Evolutionary conservation across 192 early-diverging fungal genomes (phyloP), one percentile per base, ranked within the genome.

Genomic region (Fimicolochytrium jonesii): DNA sequence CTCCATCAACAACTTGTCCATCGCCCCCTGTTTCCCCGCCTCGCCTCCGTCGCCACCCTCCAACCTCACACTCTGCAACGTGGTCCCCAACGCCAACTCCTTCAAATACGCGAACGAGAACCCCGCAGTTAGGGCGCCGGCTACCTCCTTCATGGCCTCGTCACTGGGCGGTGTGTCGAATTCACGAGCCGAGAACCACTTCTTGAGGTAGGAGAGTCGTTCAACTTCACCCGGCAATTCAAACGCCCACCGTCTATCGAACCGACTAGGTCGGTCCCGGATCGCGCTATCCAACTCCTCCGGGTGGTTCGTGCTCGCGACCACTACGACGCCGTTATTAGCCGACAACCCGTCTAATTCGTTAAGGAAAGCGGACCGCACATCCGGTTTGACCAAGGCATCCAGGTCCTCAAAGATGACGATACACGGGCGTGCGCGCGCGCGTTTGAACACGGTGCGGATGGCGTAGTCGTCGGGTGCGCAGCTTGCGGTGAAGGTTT

Each of bases 251-350:
- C 3, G 2, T 15, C 48, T 17, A 28, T 50, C 48, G 29, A 50
- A 50, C 13, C 48, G 29, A 28, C 48, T 50, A 15, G 48, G 48
- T 17, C 48, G 48, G 29, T 50, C 48, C 23, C 48, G 48, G 48
- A 50, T 50, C 15, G 48, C 48, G 6, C 4, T 3, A 26, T 50
- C 48, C 23, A 50, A 28, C 48, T 23, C n/a, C 3, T 50, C 23
- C 4, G 48, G 48, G 48, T 50, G 48, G 29, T 50, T 50, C 23
- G 48, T 50, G 6, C 23, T 50, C 15, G 48, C 48, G 15, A 50
- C 2, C 3, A 26, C 30, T 3, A 50, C 23, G 5, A 50, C 30
- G 3, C 48, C 48, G 3, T 20, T 26, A 28, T 50, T 30, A 28
- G 48, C 5, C 3, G 48, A 20, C 4, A 50, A 3, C 15, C 48